A percentile compares a stretch with the other conserved stretches of the same genome.
Evolutionary conservation across 345 rosid genomes (phyloP).

Genomic region (Brassica incana): DNA sequence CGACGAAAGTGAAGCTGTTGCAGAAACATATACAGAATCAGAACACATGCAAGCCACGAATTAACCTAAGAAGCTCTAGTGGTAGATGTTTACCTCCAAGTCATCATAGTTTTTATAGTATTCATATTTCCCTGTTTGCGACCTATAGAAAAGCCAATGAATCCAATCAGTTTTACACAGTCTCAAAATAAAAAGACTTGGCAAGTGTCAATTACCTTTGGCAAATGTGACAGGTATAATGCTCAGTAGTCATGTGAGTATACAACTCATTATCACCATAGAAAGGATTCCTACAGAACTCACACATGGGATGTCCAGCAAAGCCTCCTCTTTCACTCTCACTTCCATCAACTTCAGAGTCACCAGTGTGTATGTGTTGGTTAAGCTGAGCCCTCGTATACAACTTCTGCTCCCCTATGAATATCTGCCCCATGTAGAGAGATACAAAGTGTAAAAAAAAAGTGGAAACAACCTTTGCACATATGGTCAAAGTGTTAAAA

Average conservation of each 20-base stretch:
- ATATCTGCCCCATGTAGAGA: conserved; percentile 51
- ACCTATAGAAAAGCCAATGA: conserved; percentile 51
- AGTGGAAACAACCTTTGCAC: not conserved
- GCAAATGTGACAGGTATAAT: conserved; percentile 90
- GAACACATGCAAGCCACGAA: conserved; percentile 7
- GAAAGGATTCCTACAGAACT: conserved; percentile 81
- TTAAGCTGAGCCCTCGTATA: conserved; percentile 79
- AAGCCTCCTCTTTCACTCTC: conserved; percentile 98
- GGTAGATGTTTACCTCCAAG: conserved; percentile 58
- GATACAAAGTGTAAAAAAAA: too few relatives aligned
- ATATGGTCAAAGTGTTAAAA: not conserved
- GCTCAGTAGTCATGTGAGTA: conserved; percentile 89
- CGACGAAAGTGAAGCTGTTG: conserved; percentile 83
- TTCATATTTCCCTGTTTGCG: conserved; percentile 83
- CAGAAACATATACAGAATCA: conserved; percentile 14
- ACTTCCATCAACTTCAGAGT: conserved; percentile 91
- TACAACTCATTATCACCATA: conserved; percentile 94
- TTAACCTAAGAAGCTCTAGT: not conserved
- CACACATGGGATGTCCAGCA: conserved; percentile 89
- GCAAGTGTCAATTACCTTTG: conserved; percentile 56
- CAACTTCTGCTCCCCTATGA: conserved; percentile 89
- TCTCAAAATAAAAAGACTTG: not conserved
- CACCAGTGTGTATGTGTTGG: conserved; percentile 84
- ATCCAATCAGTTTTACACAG: not conserved
- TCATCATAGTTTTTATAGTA: conserved; percentile 90